phyloP scores from a whole-genome alignment of 768 basidiomycete genomes.

The Hypsizygus marmoreus region DNA sequence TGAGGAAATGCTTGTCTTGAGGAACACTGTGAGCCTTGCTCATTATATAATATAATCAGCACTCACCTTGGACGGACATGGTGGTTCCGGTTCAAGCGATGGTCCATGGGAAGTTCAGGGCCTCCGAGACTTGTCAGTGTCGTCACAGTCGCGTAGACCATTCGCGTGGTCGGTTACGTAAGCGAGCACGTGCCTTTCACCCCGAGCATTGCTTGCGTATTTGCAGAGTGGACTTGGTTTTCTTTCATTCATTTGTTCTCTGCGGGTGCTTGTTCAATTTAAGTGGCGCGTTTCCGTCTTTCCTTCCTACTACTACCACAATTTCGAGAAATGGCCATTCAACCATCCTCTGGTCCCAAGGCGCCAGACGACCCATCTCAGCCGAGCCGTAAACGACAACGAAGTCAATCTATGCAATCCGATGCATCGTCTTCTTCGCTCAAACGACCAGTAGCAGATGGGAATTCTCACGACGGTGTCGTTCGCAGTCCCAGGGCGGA shows the following conservation, averaged over 20 bases:
- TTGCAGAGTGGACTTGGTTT: constrained; percentile 7
- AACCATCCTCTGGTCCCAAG: constrained; percentile 48
- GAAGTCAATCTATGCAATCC: constrained; percentile 76
- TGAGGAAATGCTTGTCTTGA: constrained; percentile 75
- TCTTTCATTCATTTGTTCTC: constrained; percentile 15
- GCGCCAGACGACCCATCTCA: constrained; percentile 40
- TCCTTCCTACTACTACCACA: constrained; percentile 8
- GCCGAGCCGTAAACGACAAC: constrained; percentile 66
- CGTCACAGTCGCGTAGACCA: no score
- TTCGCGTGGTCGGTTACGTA: no score
- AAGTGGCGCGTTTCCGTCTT: constrained; percentile 13
- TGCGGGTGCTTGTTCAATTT: constrained; percentile 6
- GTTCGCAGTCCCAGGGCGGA: constrained; percentile 41
- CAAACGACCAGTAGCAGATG: constrained; percentile 81
- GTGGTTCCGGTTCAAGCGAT: constrained; percentile 20
- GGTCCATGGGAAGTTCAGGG: constrained; percentile 2
- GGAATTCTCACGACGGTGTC: constrained; percentile 44
- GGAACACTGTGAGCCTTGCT: neutral
- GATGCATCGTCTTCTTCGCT: constrained; percentile 69
- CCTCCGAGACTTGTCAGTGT: constrained; percentile 1
- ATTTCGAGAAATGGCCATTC: constrained; percentile 41
- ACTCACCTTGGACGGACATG: constrained; percentile 42
- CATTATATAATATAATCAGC: neutral
- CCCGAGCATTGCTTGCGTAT: constrained; percentile 1
- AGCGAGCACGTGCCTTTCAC: no score